Conservation (phyloP, 1,284 basidiomycete genomes). For the Naganishia albida region DNA sequence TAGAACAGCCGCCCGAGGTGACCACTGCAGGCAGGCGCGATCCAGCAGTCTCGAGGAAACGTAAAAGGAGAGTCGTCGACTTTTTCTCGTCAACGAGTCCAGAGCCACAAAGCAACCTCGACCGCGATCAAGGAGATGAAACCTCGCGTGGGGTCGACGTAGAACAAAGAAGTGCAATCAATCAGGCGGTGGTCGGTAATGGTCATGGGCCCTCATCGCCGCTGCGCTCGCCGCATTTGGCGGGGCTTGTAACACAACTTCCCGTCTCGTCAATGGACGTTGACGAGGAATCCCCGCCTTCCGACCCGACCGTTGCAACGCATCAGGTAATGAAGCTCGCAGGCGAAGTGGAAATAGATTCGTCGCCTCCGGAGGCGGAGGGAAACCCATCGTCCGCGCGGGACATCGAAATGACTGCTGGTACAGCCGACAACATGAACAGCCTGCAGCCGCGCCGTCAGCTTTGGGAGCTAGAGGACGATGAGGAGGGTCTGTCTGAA, state of each 20-base stretch:
- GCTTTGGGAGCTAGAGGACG: constrained; percentile 13
- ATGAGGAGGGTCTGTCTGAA: constrained; percentile 12
- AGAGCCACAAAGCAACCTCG: not conserved
- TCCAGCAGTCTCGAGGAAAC: too few species aligned
- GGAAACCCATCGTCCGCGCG: too few species aligned
- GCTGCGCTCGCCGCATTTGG: not conserved
- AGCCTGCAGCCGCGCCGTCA: not conserved
- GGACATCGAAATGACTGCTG: not conserved
- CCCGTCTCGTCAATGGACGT: not conserved
- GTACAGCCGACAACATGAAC: not conserved
- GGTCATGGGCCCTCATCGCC: not conserved
- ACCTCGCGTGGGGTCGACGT: not conserved
- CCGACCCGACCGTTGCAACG: too few species aligned
- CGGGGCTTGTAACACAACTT: not conserved
- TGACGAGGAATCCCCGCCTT: not conserved
- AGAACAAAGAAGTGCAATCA: too few species aligned
- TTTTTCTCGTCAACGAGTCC: not conserved
- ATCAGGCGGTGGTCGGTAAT: not conserved
- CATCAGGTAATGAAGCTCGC: too few species aligned
- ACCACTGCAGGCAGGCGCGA: too few species aligned
- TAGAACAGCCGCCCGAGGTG: too few species aligned
- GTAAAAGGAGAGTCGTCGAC: not conserved
- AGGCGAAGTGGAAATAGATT: too few species aligned
- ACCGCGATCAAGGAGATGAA: not conserved
- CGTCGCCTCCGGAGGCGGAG: too few species aligned